Percentiles rank a stretch among this genome's conserved stretches.
These are phyloP conservation scores for Herpetomonas tarakana DNA, from an alignment of 208 protist genomes.

Conservation along the genomic window DNA sequence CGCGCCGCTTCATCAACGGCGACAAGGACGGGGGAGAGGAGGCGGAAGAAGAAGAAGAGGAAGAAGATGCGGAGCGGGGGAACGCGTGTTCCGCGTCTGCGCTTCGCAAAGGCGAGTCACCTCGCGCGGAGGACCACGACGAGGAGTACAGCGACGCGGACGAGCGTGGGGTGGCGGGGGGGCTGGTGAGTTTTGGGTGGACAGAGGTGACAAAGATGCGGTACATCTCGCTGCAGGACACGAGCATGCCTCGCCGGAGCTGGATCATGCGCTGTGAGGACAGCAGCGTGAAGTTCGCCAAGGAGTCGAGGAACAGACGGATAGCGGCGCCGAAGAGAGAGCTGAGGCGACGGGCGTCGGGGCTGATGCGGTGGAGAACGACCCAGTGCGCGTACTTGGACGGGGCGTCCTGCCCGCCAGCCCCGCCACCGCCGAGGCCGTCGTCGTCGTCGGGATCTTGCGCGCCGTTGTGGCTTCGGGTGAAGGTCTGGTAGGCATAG, in stretches of 20 bases:
- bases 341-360: slow-evolving; percentile 55
- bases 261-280: slow-evolving; percentile 65
- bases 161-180: neutral
- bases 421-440: slow-evolving; percentile 20
- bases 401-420: slow-evolving; percentile 3
- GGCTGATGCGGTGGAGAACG: slow-evolving; percentile 72
- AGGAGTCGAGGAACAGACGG: slow-evolving; percentile 61
- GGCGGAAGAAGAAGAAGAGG: too few relatives aligned
- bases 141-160: neutral
- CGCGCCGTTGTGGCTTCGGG: slow-evolving; percentile 28
- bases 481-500: slow-evolving; percentile 78
- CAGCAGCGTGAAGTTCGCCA: slow-evolving; percentile 66
- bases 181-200: neutral
- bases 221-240: slow-evolving; percentile 1
- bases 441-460: neutral
- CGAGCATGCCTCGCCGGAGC: slow-evolving; percentile 60
- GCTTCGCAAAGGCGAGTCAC: neutral
- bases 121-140: neutral
- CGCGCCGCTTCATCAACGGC: neutral
- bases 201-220: neutral
- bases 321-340: slow-evolving; percentile 68
- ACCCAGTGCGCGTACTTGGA: slow-evolving; percentile 82
- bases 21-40: neutral
- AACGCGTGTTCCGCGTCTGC: too few relatives aligned
- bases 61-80: too few relatives aligned